A percentile compares a stretch with the other conserved stretches of the same genome.
Evolutionary conservation across 768 basidiomycete genomes (phyloP).

Genomic region (Leccinum ochraceum): DNA sequence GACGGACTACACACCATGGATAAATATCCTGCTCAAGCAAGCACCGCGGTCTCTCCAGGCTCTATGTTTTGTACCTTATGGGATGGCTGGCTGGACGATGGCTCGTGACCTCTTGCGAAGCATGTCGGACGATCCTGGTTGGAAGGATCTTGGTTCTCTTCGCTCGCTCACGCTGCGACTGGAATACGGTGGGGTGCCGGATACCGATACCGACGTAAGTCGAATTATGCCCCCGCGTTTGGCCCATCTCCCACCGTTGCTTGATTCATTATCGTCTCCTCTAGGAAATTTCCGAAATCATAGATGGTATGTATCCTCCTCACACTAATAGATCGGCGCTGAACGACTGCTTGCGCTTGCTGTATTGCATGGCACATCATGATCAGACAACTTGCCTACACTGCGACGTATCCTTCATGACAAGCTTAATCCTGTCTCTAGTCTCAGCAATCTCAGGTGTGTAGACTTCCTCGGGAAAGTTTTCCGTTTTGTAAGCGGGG

Average conservation of each 20-base stretch:
- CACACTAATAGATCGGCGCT: background rate
- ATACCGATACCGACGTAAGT: background rate
- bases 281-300: background rate
- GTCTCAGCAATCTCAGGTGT: background rate
- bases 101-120: background rate
- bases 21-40: background rate
- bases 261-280: background rate
- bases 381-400: background rate
- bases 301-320: background rate
- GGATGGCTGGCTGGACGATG: background rate
- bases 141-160: background rate
- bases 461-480: background rate
- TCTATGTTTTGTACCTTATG: background rate
- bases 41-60: background rate
- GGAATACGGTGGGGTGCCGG: background rate
- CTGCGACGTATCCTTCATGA: background rate
- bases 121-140: background rate
- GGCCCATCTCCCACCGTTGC: background rate
- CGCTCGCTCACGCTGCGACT: background rate
- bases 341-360: background rate
- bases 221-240: background rate
- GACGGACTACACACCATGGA: background rate
- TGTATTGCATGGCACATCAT: background rate
- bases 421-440: background rate
- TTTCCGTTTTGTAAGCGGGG: background rate